Percentiles rank a stretch among this genome's conserved stretches.
Evolutionary conservation across 129 eudicot species (phyloP).

Genomic region (Artemisia argyi): DNA sequence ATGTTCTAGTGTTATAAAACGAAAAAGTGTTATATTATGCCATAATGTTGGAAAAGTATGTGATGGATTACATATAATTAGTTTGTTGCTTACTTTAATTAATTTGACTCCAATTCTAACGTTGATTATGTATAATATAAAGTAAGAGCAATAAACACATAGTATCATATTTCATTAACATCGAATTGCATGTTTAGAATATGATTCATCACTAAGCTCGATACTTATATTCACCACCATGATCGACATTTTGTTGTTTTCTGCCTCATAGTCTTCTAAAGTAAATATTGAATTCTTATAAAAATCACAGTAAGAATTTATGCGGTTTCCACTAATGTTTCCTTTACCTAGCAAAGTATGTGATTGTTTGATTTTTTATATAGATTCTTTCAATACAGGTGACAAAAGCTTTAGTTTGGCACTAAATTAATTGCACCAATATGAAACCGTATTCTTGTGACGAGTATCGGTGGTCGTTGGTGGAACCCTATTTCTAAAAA

Average conservation of each 20-base stretch:
- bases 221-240: conserved; percentile 31
- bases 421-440: too few species aligned
- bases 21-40: neutral
- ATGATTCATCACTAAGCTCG: conserved; percentile 23
- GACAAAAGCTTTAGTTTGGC: too few species aligned
- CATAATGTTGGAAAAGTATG: neutral
- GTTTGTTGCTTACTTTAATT: neutral
- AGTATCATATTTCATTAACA: neutral
- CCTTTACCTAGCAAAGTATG: neutral
- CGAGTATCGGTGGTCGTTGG: too few species aligned
- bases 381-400: neutral
- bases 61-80: neutral
- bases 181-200: neutral
- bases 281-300: neutral
- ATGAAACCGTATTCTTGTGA: too few species aligned
- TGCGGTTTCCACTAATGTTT: conserved; percentile 1
- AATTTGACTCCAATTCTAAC: neutral
- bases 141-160: conserved; percentile 11
- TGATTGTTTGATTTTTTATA: neutral
- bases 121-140: neutral
- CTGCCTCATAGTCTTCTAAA: neutral
- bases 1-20: neutral
- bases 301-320: neutral
- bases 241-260: conserved; percentile 1
- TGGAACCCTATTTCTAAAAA: too few species aligned